These are phyloP conservation scores for Kodamaea nitidulidarum DNA, from an alignment of 805 yeast species.

Conservation along the genomic window DNA sequence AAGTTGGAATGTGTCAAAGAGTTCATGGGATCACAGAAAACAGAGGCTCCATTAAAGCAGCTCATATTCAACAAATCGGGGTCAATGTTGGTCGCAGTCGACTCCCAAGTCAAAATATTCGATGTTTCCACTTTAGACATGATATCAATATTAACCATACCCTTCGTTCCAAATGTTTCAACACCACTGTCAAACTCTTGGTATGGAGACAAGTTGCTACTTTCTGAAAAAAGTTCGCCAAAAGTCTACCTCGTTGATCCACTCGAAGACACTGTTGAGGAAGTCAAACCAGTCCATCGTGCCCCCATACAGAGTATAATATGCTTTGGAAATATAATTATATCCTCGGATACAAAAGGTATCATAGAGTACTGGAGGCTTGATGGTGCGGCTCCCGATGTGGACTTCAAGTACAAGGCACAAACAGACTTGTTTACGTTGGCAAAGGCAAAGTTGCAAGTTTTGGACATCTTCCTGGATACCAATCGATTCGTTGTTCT, in stretches of 20 bases:
- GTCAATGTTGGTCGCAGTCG: conserved; percentile 21
- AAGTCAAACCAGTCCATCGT: conserved; percentile 11
- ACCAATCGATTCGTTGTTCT: conserved; percentile 10
- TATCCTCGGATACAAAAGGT: conserved; percentile 20
- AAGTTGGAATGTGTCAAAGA: conserved; percentile 14
- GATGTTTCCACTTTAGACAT: conserved; percentile 33
- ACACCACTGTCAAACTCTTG: conserved; percentile 12
- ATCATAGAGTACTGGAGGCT: conserved; percentile 22
- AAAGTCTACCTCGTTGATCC: conserved; percentile 12
- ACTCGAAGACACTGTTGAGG: conserved; percentile 11
- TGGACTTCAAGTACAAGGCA: conserved; percentile 31
- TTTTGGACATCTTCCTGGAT: conserved; percentile 16
- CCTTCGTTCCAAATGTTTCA: conserved; percentile 18
- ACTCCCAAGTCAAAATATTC: conserved; percentile 24
- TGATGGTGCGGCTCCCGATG: conserved; percentile 4
- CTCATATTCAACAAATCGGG: conserved; percentile 15
- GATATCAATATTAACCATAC: conserved; percentile 27
- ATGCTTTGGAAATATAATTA: conserved; percentile 15
- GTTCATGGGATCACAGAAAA: conserved; percentile 16
- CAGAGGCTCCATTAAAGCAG: conserved; percentile 11
- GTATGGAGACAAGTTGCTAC: conserved; percentile 12
- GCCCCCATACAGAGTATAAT: conserved; percentile 11
- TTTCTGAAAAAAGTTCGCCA: conserved; percentile 13
- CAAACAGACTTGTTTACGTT: conserved; percentile 35
- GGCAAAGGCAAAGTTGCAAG: conserved; percentile 25